Conservation (phyloP, 441 rosid species). For the Gossypium trilobum region DNA sequence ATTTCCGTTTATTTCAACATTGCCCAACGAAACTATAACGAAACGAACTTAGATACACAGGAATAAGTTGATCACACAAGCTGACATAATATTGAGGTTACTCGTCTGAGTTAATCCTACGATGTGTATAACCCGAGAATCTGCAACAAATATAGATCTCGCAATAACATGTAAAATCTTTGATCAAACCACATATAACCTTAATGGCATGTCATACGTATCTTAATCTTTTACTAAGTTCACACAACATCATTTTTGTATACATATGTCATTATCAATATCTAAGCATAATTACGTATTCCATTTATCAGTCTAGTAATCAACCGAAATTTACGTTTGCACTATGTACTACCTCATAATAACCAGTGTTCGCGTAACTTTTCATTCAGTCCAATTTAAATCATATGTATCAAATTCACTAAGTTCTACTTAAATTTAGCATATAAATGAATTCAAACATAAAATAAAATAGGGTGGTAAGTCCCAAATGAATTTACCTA, state of each 20-base stretch:
- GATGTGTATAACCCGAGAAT: not conserved
- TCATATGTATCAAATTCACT: not conserved
- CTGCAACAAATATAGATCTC: not conserved
- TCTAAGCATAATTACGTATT: not conserved
- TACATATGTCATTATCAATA: not conserved
- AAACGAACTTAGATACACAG: not conserved
- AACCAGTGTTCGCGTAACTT: not conserved
- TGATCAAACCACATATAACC: not conserved
- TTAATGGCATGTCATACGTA: not conserved
- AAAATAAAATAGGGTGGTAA: not conserved
- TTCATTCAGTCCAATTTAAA: not conserved
- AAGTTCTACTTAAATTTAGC: not conserved
- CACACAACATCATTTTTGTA: not conserved
- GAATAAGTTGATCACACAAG: not conserved
- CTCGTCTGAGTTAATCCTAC: not conserved
- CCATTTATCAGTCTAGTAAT: not conserved
- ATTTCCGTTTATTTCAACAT: not conserved
- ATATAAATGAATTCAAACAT: not conserved
- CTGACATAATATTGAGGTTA: not conserved
- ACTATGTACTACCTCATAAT: not conserved
- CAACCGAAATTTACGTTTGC: not conserved
- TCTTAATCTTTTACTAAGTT: not conserved
- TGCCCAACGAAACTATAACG: not conserved
- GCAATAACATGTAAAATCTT: not conserved
- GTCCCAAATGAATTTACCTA: not conserved